phyloP scores from a whole-genome alignment of 352 stramenopile genomes.

The Phytophthora tentaculata region DNA sequence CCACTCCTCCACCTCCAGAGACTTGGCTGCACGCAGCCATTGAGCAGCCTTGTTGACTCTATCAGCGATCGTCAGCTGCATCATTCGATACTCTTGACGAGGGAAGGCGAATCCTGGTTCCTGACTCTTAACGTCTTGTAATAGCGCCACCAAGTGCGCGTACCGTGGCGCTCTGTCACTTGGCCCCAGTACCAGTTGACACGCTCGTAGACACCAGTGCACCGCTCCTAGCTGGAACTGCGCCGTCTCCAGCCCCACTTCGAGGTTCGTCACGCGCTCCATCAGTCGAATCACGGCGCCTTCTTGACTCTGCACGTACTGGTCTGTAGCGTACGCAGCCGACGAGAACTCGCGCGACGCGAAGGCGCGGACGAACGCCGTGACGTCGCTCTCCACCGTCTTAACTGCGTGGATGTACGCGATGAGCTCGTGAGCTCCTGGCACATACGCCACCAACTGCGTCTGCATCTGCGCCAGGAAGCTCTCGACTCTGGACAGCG shows the following conservation, averaged over 20 bases:
- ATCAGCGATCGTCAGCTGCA: conserved; percentile 77
- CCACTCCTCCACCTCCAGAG: conserved; percentile 71
- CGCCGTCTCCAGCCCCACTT: conserved; percentile 61
- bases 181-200: conserved; percentile 60
- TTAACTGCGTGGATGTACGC: conserved; percentile 62
- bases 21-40: conserved; percentile 75
- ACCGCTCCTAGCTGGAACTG: conserved; percentile 63
- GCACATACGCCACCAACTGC: conserved; percentile 56
- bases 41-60: conserved; percentile 62
- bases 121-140: conserved; percentile 57
- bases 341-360: conserved; percentile 53
- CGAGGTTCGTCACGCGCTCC: conserved; percentile 60
- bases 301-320: conserved; percentile 42
- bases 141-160: conserved; percentile 68
- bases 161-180: conserved; percentile 59
- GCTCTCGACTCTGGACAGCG: conserved; percentile 53
- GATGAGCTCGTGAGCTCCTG: conserved; percentile 56
- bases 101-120: conserved; percentile 61
- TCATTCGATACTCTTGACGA: conserved; percentile 67
- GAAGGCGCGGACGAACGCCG: conserved; percentile 50
- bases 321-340: conserved; percentile 47
- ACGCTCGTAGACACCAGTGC: conserved; percentile 83
- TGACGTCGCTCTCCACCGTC: conserved; percentile 42
- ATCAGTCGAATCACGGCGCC: conserved; percentile 51
- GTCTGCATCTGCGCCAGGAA: conserved; percentile 65